Evolutionary conservation across 2,329 filamentous ascomycete species (phyloP), one percentile per base, ranked within the genome.

Genomic region (Triangularia setosa): DNA sequence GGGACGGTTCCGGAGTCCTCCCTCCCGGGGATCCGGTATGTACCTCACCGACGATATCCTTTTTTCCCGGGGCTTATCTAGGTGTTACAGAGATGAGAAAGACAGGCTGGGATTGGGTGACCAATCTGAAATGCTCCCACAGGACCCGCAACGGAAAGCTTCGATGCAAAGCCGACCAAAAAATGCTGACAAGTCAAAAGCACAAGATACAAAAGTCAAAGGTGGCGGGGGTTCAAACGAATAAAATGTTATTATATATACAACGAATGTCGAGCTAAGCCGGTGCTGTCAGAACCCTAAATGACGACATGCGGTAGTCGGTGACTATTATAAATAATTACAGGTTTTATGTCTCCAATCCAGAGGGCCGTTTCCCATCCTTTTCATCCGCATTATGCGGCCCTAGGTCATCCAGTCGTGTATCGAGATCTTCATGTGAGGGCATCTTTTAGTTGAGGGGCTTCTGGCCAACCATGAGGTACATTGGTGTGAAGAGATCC

Each of bases 401-500:
- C 48, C 54, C 55, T 53, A 58, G 55, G 35, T 66, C 67, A 67
- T 68, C 65, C 60, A 60, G 56, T 68, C 60, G 56, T 67, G 48
- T 62, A 55, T 60, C 53, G 30, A 61, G 40, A 27, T 62, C 63
- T 16, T 21, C 24, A 55, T 55, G 48, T 12, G n/a, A 55, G 23
- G 21, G 52, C 27, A 25, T n/a, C 30, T 4, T 48, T 56, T 74
- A 79, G 70, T 79, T 75, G 60, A 72, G 72, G 3, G 94, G 92
- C 84, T 97, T 97, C 79, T 91, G 88, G 66, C 87, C 94, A 65
- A 97, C 87, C 92, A 97, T 97, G 74, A 98, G 82, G 80, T 97
- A 97, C 94, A 98, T 98, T 63, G 94, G 94, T 1, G 94, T 98
- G 80, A 98, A 98, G n/a, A 98, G 85, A 77, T 96, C 91, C 81